phyloP scores from a whole-genome alignment of 2,329 filamentous ascomycete genomes.

The Zasmidium citrigriseum region DNA sequence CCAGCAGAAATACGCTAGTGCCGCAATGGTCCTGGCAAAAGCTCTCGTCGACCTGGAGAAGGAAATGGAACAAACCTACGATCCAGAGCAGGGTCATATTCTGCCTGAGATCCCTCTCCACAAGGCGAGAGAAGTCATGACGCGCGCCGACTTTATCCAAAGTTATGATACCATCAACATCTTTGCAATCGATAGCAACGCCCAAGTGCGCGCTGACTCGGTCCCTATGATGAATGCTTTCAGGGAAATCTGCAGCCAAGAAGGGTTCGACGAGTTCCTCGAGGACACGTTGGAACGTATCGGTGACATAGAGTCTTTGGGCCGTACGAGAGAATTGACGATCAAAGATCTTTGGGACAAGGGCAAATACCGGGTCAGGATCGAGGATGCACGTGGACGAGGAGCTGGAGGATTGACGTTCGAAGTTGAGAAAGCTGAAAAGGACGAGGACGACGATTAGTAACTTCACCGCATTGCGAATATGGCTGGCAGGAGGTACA shows the following conservation, averaged over 20 bases:
- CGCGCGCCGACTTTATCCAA: slow-evolving; percentile 83
- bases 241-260: slow-evolving; percentile 72
- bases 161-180: slow-evolving; percentile 91
- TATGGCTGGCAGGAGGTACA: background rate
- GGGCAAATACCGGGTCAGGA: slow-evolving; percentile 72
- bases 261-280: slow-evolving; percentile 79
- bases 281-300: slow-evolving; percentile 84
- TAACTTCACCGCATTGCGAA: no score
- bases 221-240: slow-evolving; percentile 97
- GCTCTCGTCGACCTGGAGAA: slow-evolving; percentile 84
- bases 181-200: slow-evolving; percentile 86
- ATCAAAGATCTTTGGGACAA: slow-evolving; percentile 90
- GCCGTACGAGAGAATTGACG: slow-evolving; percentile 89
- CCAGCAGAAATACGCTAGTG: slow-evolving; percentile 92
- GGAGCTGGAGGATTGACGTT: slow-evolving; percentile 52
- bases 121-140: slow-evolving; percentile 89
- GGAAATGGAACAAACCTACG: slow-evolving; percentile 62
- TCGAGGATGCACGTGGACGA: slow-evolving; percentile 49
- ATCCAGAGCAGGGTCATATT: slow-evolving; percentile 67
- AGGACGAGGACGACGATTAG: slow-evolving; percentile 17
- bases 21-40: slow-evolving; percentile 89
- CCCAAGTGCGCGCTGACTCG: slow-evolving; percentile 86
- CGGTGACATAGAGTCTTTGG: slow-evolving; percentile 87
- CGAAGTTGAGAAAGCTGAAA: slow-evolving; percentile 39
- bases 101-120: slow-evolving; percentile 81